Evolutionary conservation across 169 alveolate species (phyloP), one percentile per base, ranked within the genome.

Genomic region (Babesia sp.): DNA sequence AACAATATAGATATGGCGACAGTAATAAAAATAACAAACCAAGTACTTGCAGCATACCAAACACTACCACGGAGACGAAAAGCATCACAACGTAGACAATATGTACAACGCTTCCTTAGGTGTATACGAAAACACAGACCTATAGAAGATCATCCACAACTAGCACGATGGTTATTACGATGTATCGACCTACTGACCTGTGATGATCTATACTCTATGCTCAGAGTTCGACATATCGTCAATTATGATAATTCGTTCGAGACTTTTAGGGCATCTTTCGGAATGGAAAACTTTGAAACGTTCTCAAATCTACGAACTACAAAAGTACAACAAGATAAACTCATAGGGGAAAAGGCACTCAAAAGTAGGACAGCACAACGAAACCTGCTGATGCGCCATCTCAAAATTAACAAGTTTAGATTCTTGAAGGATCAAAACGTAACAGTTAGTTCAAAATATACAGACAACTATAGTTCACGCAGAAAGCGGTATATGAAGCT

Each of bases 401-500:
- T 77, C 39, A 77, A 67, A 54, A 77, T 77, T 34, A 77, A 77
- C 39, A 77, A 59, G 44, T 42, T 77, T 41, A 72, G 71, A 36
- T 77, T 77, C 67, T 33, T 77, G 34, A 77, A 57, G 50, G 84
- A 79, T 36, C 83, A 79, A n/a, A 71, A 79, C 39, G 75, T 70
- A 4, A 70, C 76, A 76, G 87, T 79, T 45, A 6, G 83, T 70
- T 22, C 1, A 42, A 12, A 9, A 46, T 2, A 0, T 51, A 20
- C 14, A 1, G 8, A 22, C 16, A n/a, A 18, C 42, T 0, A 5
- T 7, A 7, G 7, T 26, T 3, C 26, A 0, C 9, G 1, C 48
- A 79, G 87, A 79, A 77, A 68, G 86, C 81, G 0, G 86, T 79
- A 14, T 79, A 71, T 44, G 87, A 79, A 48, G 83, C 84, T 16